These are phyloP conservation scores for Bipolaris victoriae DNA, from an alignment of 2,329 filamentous ascomycete species.

Conservation along the genomic window DNA sequence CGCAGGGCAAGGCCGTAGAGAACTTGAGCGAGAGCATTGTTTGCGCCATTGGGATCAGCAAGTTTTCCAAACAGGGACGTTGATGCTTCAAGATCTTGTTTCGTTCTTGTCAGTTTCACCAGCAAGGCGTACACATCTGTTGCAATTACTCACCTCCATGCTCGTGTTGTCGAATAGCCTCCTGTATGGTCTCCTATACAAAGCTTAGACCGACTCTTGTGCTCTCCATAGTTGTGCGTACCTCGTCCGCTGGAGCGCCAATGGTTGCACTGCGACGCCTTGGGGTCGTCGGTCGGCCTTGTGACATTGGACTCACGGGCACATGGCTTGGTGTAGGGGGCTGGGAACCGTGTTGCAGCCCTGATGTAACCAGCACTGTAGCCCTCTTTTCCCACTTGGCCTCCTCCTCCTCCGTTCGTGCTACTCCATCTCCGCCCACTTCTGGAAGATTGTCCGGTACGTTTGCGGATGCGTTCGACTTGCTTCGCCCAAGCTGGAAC, in stretches of 20 bases:
- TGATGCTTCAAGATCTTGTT: slow-evolving; percentile 69
- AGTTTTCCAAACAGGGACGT: slow-evolving; percentile 85
- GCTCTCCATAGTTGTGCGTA: slow-evolving; percentile 26
- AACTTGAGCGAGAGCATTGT: slow-evolving; percentile 94
- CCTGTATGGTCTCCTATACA: slow-evolving; percentile 72
- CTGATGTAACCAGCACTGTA: slow-evolving; percentile 77
- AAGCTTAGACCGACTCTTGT: slow-evolving; percentile 23
- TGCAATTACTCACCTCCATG: slow-evolving; percentile 61
- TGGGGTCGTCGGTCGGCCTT: slow-evolving; percentile 12
- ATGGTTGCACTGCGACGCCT: slow-evolving; percentile 47
- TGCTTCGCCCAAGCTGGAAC: slow-evolving; percentile 67
- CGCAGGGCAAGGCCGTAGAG: slow-evolving; percentile 90
- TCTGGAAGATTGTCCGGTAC: slow-evolving; percentile 81
- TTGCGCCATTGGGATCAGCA: slow-evolving; percentile 81
- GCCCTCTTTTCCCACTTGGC: slow-evolving; percentile 91
- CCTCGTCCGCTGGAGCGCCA: slow-evolving; percentile 49
- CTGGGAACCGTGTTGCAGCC: slow-evolving; percentile 48
- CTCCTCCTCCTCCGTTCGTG: slow-evolving; percentile 53
- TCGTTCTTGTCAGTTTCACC: slow-evolving; percentile 22
- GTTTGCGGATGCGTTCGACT: slow-evolving; percentile 68
- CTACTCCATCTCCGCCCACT: slow-evolving; percentile 61
- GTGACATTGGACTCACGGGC: slow-evolving; percentile 23
- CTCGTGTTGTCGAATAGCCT: slow-evolving; percentile 95
- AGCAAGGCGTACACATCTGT: neutral
- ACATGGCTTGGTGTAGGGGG: slow-evolving; percentile 39